These are phyloP conservation scores for Naegleria gruberi DNA, from an alignment of 208 protist species.

Conservation along the genomic window DNA sequence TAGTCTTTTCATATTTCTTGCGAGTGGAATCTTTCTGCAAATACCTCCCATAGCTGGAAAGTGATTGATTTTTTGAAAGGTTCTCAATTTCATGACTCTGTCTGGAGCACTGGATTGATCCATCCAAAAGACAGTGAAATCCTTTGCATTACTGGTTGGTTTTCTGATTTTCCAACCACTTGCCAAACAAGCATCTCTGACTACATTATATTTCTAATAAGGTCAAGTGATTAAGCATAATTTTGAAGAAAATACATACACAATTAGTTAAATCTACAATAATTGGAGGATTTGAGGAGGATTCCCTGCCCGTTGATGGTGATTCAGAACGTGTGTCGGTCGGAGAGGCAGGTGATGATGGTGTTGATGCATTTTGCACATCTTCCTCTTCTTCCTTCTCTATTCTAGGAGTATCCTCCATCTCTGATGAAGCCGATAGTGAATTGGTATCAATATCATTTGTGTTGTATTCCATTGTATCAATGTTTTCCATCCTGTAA, in stretches of 20 bases:
- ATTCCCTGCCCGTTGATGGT: too few species aligned
- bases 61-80: conserved; percentile 89
- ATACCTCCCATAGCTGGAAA: conserved; percentile 86
- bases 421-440: too few species aligned
- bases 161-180: background rate
- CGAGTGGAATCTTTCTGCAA: conserved; percentile 79
- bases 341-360: background rate
- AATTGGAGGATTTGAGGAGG: background rate
- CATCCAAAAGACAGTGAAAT: conserved; percentile 85
- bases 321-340: background rate
- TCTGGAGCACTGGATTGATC: conserved; percentile 78
- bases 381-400: too few species aligned
- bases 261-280: background rate
- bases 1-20: conserved; percentile 72
- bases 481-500: too few species aligned
- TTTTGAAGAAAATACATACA: background rate
- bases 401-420: too few species aligned
- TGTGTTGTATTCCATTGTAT: too few species aligned
- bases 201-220: background rate
- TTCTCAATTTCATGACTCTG: conserved; percentile 65
- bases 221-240: background rate
- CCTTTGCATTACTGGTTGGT: conserved; percentile 38
- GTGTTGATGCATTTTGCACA: background rate
- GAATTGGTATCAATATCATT: too few species aligned
- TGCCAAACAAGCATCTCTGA: background rate